Base-by-base conservation (phyloP, 176 grass and related monocot species). In the maize (Zea mays) region DNA sequence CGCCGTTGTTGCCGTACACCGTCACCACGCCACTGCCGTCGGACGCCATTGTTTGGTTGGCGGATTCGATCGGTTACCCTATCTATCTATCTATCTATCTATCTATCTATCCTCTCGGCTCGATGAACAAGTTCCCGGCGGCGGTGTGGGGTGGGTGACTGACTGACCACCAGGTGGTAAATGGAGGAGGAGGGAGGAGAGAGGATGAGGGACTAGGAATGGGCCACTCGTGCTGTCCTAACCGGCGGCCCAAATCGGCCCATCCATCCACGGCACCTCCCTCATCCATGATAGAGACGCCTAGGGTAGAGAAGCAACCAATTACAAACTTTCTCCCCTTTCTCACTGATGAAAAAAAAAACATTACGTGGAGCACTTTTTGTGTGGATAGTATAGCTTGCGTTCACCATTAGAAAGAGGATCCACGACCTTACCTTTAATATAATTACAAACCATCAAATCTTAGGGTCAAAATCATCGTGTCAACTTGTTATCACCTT, bases 1-100 rank as follows among this genome's bases (percentile, higher is more conserved):
- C 62, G 40, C 75, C 72, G 50, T 73, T 83, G 86, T 59, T 76
- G 59, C 78, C 87, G 69, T 94, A 91, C 12, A 94, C 68, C 0
- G 92, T 84, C 3, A 94, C 92, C 56, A 94, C 92, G 76, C 92
- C 92, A 71, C 72, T 90, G 41, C 80, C 82, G 59, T 74, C 74
- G 13, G 80, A 86, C 27, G 76, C 74, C 82, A 90, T 90, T 60
- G 1, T 21, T 60, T 0, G 57, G 21, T 5, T n/a, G 15, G 4
- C 15, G 55, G 55, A 21, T 8, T 20, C 8, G 20, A 11, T 27
- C 19, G 52, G 52, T 8, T 56, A 27, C 27, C 27, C 27, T 16
- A 56, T 56, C 2, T 17, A 15, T 19, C 27, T 27, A 27, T 27
- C 27, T 27, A 27, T 27, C 27, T 27, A 27, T 27, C 27, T 27